Conservation (phyloP, 352 stramenopile species). For the Globisporangium apiculatum region DNA sequence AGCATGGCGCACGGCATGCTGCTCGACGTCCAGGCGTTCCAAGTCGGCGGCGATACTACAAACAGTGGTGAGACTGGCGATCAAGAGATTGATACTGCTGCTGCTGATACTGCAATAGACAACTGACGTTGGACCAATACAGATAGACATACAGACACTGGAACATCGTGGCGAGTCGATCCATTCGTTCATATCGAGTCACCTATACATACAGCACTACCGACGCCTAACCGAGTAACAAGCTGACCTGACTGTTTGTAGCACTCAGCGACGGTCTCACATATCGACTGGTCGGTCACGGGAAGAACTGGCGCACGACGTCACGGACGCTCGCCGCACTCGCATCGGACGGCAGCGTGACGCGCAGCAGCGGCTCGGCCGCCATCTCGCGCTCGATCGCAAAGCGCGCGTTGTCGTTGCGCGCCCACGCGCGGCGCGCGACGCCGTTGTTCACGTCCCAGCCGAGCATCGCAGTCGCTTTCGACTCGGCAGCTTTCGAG, state of each 20-base stretch:
- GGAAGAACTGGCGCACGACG: slow-evolving; percentile 35
- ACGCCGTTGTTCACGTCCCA: slow-evolving; percentile 91
- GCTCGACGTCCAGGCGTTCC: slow-evolving; percentile 23
- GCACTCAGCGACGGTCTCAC: too few species aligned
- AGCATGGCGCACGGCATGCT: slow-evolving; percentile 42
- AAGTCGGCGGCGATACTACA: slow-evolving; percentile 8
- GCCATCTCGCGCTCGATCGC: slow-evolving; percentile 83
- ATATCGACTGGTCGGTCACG: not conserved
- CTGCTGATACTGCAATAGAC: too few species aligned
- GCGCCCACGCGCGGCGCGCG: slow-evolving; percentile 65
- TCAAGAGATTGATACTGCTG: not conserved
- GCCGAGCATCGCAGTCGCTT: slow-evolving; percentile 68
- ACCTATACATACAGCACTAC: too few species aligned
- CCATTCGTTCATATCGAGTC: too few species aligned
- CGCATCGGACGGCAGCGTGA: slow-evolving; percentile 44
- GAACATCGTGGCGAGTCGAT: too few species aligned
- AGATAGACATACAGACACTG: slow-evolving; percentile 1
- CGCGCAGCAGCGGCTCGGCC: slow-evolving; percentile 53
- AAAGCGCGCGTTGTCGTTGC: slow-evolving; percentile 81
- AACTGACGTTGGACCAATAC: too few species aligned
- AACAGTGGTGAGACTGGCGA: not conserved
- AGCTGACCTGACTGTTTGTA: too few species aligned
- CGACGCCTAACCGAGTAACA: too few species aligned
- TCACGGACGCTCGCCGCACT: slow-evolving; percentile 37
- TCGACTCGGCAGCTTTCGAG: slow-evolving; percentile 48